A percentile compares a stretch with the other conserved stretches of the same genome.
Evolutionary conservation across 192 early-diverging fungal species (phyloP).

Genomic region (Coemansia umbellata): DNA sequence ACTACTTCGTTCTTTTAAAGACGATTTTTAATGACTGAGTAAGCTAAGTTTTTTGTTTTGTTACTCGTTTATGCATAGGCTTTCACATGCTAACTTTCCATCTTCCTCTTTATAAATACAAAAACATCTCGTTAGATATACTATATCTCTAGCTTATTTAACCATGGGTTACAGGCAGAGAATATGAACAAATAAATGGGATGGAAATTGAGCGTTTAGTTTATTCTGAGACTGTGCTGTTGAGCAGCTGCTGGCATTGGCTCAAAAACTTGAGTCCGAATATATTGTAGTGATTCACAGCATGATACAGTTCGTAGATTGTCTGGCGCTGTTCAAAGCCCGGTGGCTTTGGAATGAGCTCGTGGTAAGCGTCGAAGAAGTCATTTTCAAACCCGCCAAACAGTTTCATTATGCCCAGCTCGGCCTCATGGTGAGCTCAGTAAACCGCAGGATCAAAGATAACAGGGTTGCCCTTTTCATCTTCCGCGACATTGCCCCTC

Average conservation of each 20-base stretch:
- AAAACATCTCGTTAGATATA: too few relatives aligned
- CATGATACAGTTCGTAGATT: slow-evolving; percentile 38
- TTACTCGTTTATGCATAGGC: background rate
- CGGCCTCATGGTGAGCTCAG: slow-evolving; percentile 41
- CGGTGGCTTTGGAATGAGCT: slow-evolving; percentile 12
- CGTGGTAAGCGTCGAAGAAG: slow-evolving; percentile 26
- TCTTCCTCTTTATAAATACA: too few relatives aligned
- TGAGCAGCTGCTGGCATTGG: slow-evolving; percentile 16
- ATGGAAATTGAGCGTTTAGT: too few relatives aligned
- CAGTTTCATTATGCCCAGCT: slow-evolving; percentile 35
- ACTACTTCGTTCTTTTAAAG: slow-evolving; percentile 17
- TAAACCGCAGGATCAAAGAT: slow-evolving; percentile 33
- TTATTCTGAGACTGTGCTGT: too few relatives aligned
- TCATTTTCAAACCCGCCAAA: slow-evolving; percentile 23
- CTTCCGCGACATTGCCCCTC: slow-evolving; percentile 21
- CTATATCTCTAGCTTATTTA: too few relatives aligned
- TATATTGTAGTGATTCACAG: slow-evolving; percentile 38
- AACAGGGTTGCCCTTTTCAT: slow-evolving; percentile 17
- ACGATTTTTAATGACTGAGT: background rate
- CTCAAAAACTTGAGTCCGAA: slow-evolving; percentile 24
- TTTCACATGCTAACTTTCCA: too few relatives aligned
- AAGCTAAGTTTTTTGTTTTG: background rate
- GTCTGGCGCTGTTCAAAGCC: slow-evolving; percentile 17
- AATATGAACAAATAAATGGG: too few relatives aligned
- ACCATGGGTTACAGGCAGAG: too few relatives aligned